Percentiles rank a stretch among this genome's conserved stretches.
Evolutionary conservation across 1,139 yeast genomes (phyloP).

Genomic region (Debaryomyces udenii): DNA sequence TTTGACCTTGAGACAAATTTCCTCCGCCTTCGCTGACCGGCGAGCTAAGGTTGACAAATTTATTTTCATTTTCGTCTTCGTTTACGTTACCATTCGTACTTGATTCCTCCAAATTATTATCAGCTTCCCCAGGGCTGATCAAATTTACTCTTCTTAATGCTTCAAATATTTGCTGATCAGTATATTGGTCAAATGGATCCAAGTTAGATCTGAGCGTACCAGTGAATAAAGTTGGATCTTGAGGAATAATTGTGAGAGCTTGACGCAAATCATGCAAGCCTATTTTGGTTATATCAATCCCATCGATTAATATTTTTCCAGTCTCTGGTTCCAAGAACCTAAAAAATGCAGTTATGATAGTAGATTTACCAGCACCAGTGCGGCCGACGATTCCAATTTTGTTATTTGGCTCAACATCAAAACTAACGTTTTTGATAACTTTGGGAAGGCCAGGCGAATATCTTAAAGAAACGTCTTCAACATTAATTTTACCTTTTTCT

Average conservation of each 20-base stretch:
- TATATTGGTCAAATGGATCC: conserved; percentile 71
- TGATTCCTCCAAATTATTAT: no score
- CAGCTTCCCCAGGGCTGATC: conserved; percentile 48
- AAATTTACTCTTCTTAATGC: conserved; percentile 86
- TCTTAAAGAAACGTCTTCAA: conserved; percentile 74
- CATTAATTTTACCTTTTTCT: conserved; percentile 72
- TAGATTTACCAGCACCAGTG: conserved; percentile 98
- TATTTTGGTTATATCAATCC: conserved; percentile 79
- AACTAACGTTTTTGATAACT: conserved; percentile 85
- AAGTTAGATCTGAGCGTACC: conserved; percentile 82
- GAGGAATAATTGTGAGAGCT: conserved; percentile 89
- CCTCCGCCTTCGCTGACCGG: conserved; percentile 87
- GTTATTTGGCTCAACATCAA: conserved; percentile 73
- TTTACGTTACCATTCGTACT: conserved; percentile 23
- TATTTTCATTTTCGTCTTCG: conserved; percentile 65
- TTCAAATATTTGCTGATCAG: conserved; percentile 75
- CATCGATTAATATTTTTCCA: conserved; percentile 82
- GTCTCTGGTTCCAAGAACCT: conserved; percentile 90
- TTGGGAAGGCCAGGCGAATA: conserved; percentile 87
- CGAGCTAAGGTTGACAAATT: conserved; percentile 70
- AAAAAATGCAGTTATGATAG: conserved; percentile 92
- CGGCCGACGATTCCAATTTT: conserved; percentile 96
- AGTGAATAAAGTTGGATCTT: conserved; percentile 87
- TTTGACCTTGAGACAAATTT: conserved; percentile 93
- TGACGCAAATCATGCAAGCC: conserved; percentile 82